Conservation (phyloP, 148 eudicot genomes). For the Camellia sinensis region DNA sequence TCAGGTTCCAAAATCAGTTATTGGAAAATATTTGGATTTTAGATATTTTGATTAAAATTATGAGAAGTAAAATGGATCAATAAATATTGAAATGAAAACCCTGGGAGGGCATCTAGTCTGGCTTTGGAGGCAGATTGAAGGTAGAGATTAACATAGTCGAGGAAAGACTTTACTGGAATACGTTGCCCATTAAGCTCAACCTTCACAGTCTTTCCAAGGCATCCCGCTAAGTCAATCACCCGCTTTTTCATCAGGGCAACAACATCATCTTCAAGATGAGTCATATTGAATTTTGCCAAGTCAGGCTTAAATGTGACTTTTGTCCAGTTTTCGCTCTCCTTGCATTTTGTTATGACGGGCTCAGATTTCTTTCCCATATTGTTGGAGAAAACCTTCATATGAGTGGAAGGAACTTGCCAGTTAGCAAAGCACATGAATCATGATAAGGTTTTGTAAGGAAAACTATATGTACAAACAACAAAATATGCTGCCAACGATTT, state of each 20-base stretch:
- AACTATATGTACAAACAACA: not conserved
- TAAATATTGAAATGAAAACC: slow-evolving; percentile 25
- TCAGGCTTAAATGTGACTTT: slow-evolving; percentile 89
- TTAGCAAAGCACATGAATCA: slow-evolving; percentile 1
- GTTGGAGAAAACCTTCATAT: slow-evolving; percentile 57
- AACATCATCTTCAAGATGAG: slow-evolving; percentile 70
- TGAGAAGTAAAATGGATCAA: not conserved
- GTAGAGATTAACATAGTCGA: slow-evolving; percentile 69
- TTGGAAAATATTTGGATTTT: too few species aligned
- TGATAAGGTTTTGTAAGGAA: not conserved
- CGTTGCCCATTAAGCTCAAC: slow-evolving; percentile 62
- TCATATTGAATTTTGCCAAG: slow-evolving; percentile 73
- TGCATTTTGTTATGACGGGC: slow-evolving; percentile 65
- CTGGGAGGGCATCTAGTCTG: slow-evolving; percentile 37
- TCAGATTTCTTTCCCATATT: slow-evolving; percentile 77
- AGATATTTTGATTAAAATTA: not conserved
- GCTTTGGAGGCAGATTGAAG: slow-evolving; percentile 38
- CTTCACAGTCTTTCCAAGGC: slow-evolving; percentile 78
- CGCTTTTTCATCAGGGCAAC: slow-evolving; percentile 94
- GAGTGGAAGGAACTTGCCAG: not conserved
- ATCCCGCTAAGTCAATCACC: slow-evolving; percentile 82
- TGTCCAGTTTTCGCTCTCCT: slow-evolving; percentile 84
- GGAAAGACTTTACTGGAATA: slow-evolving; percentile 66
- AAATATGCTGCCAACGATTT: not conserved
- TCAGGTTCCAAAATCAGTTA: too few species aligned